Evolutionary conservation across 1,139 yeast genomes (phyloP).

Genomic region (Nakaseomyces glabratus): DNA sequence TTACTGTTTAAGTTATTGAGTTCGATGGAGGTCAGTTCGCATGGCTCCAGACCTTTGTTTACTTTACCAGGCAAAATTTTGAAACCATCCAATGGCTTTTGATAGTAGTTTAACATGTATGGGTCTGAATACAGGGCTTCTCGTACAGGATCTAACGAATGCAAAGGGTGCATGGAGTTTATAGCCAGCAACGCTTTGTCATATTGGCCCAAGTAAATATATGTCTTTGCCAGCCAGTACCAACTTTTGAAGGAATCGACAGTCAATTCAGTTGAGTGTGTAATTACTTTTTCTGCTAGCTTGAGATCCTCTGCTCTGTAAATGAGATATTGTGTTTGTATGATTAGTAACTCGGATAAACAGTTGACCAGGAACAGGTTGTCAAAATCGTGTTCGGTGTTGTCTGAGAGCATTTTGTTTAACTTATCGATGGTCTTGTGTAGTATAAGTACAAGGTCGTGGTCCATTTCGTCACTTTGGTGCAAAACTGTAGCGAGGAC

Average conservation of each 20-base stretch:
- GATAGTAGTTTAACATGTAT: constrained; percentile 20
- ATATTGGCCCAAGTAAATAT: constrained; percentile 61
- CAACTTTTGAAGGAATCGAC: constrained; percentile 82
- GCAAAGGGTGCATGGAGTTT: constrained; percentile 69
- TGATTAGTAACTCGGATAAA: constrained; percentile 31
- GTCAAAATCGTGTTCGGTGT: constrained; percentile 3
- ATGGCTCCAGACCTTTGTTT: constrained; percentile 34
- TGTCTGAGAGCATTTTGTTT: background rate
- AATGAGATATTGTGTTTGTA: constrained; percentile 66
- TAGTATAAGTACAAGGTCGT: background rate
- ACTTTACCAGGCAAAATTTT: background rate
- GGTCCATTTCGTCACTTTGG: constrained; percentile 5
- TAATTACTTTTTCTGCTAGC: constrained; percentile 64
- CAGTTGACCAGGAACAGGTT: constrained; percentile 9
- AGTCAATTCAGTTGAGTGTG: constrained; percentile 64
- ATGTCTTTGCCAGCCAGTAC: constrained; percentile 63
- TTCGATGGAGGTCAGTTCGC: constrained; percentile 57
- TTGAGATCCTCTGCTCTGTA: constrained; percentile 51
- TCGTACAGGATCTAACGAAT: constrained; percentile 18
- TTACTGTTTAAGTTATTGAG: constrained; percentile 37
- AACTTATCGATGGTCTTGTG: background rate
- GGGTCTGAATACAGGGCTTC: constrained; percentile 15
- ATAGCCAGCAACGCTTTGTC: constrained; percentile 71
- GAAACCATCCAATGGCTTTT: constrained; percentile 22
- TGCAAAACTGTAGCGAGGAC: constrained; percentile 32